These are phyloP conservation scores for Amylocystis lapponica DNA, from an alignment of 768 basidiomycete genomes.

Conservation along the genomic window DNA sequence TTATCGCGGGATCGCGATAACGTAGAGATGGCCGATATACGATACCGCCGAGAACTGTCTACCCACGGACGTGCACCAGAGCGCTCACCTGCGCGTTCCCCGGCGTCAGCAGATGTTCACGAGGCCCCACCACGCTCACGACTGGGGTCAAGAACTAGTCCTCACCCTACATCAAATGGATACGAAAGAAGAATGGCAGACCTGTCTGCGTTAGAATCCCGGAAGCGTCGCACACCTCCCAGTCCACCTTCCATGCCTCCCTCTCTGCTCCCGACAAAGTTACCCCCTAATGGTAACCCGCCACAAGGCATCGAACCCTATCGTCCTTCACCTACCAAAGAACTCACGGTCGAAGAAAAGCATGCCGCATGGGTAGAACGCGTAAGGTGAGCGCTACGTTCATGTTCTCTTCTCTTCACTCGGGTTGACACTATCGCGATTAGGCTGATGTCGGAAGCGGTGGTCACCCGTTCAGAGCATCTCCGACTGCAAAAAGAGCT, in stretches of 20 bases:
- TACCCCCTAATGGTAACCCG: neutral
- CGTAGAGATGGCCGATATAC: neutral
- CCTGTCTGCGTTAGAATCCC: neutral
- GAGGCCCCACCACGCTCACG: neutral
- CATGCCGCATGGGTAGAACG: slow-evolving; percentile 35
- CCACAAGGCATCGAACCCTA: neutral
- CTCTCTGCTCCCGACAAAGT: neutral
- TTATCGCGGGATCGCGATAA: neutral
- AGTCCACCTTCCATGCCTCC: neutral
- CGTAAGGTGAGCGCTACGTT: slow-evolving; percentile 33
- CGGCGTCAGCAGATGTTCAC: neutral
- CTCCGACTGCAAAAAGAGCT: slow-evolving; percentile 29
- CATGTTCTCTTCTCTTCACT: neutral
- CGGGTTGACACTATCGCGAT: neutral
- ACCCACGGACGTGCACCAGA: neutral
- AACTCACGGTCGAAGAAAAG: slow-evolving; percentile 30
- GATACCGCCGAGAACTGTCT: neutral
- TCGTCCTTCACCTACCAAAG: slow-evolving; percentile 10
- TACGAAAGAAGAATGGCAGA: too few species aligned
- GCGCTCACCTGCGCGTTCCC: neutral
- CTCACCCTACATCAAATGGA: neutral
- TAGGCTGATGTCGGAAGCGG: slow-evolving; percentile 32
- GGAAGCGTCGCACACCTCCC: slow-evolving; percentile 3
- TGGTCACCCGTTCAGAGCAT: slow-evolving; percentile 28
- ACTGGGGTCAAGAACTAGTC: neutral